A percentile compares a stretch with the other conserved stretches of the same genome.
phyloP scores from a whole-genome alignment of 352 stramenopile genomes.

The Phytophthora fragariaefolia region DNA sequence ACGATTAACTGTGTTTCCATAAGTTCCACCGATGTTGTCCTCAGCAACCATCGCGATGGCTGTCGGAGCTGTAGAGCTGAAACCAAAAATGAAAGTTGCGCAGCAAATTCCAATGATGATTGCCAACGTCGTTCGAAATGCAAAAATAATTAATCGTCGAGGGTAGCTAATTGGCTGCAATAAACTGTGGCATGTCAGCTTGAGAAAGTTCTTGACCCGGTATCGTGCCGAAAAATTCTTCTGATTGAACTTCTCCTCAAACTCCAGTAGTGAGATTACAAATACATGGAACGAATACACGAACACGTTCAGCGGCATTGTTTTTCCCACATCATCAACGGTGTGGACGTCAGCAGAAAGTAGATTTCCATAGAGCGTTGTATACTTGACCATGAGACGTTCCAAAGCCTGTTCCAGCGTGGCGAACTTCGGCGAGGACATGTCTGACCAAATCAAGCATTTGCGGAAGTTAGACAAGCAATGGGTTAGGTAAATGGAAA shows the following conservation, averaged over 20 bases:
- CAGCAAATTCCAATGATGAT: conserved; percentile 67
- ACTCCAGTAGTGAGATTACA: conserved; percentile 66
- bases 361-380: conserved; percentile 57
- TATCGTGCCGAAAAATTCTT: conserved; percentile 71
- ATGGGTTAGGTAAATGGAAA: conserved; percentile 7
- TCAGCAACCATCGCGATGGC: conserved; percentile 77
- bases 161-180: conserved; percentile 55
- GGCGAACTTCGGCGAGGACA: conserved; percentile 55
- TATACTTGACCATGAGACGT: conserved; percentile 66
- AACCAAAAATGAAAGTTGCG: conserved; percentile 77
- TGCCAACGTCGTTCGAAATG: conserved; percentile 66
- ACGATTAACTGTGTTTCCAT: conserved; percentile 72
- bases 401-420: conserved; percentile 60
- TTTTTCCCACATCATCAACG: conserved; percentile 60
- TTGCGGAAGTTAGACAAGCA: too few relatives aligned
- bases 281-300: conserved; percentile 83
- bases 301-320: conserved; percentile 82
- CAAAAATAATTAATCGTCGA: conserved; percentile 54
- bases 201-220: conserved; percentile 68
- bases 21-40: conserved; percentile 72
- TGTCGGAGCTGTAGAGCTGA: conserved; percentile 67
- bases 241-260: conserved; percentile 70
- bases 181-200: conserved; percentile 43
- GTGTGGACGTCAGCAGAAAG: conserved; percentile 49
- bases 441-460: conserved; percentile 21